Evolutionary conservation across 371 early-diverging fungal genomes (phyloP), one percentile per base, ranked within the genome.

Genomic region (Zychaea mexicana): DNA sequence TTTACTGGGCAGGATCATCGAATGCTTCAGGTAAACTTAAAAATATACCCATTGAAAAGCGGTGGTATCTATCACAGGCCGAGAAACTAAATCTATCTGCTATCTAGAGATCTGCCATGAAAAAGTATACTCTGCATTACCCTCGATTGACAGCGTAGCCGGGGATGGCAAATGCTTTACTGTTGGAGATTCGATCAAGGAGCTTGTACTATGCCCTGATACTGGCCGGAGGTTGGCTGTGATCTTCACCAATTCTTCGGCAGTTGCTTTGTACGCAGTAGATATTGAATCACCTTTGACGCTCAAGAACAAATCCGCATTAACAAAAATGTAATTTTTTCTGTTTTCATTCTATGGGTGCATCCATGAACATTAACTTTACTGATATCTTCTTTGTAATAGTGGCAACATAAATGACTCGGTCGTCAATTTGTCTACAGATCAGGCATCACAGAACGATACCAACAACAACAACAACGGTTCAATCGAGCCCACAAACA

Each of bases 341-440:
- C 17, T 57, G 7, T 22, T 17, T 19, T 4, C 22, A 24, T 2
- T 10, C 60, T 4, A 17, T 10, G 30, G 5, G 19, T 13, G 36
- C 38, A 32, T 36, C 38, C 9, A 15, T 36, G 7, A 15, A 15
- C 7, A 36, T 15, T 36, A 26, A 39, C 28, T 36, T n/a, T 56
- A 24, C 32, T 36, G 27, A 7, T 62, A 42, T 32, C 19, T 38
- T 42, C 5, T 42, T 36, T 8, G 0, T 17, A 17, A 42, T 42
- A 49, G 80, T 65, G 80, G 80, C 21, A 71, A 70, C 54, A 63
- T 75, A n/a, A 71, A 73, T 45, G 76, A 73, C 10, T 56, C 72
- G 1, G 38, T 30, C 22, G 31, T 60, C 27, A 49, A 46, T 49
- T 26, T 28, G 27, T 46, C 49, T 17, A 22, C 60, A 49, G n/a